Evolutionary conservation across 371 early-diverging fungal species (phyloP), one percentile per base, ranked within the genome.

Genomic region (Mucor lusitanicus): DNA sequence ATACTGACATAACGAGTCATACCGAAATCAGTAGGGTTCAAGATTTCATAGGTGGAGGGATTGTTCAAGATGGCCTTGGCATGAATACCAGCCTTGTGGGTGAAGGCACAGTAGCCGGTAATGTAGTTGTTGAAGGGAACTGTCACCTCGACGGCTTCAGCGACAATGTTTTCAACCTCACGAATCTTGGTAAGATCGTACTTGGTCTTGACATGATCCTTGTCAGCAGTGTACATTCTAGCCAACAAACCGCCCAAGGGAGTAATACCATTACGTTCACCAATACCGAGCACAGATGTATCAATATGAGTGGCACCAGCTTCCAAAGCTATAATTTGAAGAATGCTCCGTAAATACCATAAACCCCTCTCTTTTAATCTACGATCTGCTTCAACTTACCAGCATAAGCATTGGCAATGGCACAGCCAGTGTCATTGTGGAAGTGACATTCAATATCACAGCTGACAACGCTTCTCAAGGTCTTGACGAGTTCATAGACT

Each of bases 71-170:
- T 96, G 59, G 98, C 98, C 84, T 98, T 98, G 80, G 98, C 96
- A 75, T 98, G 98, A 78, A 97, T 98, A 73, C 98, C 98, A 48
- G 98, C 97, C 89, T 98, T 98, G 87, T 98, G 98, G 25, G 97
- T 96, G 77, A 98, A 97, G 28, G 96, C 96, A 76, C 96, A 96
- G 84, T 95, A 95, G 53, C 98, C 98, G 37, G 98, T 98, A 78
- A 98, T 94, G 80, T 95, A 96, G 86, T 98, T 97, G 88, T 98
- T 97, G 88, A 98, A 98, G 25, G 98, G 98, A 61, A 98, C 95
- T 59, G 94, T 91, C 69, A 98, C 90, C 61, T 93, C 92, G 37
- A 98, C 98, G 5, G 95, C 89, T 48, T 95, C 95, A 23, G 98
- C 98, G 15, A 98, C 94, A 68, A 96, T 79, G 82, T 96, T 95